Base-by-base conservation (phyloP, 805 yeast species). In the Metschnikowia noctiluminum region DNA sequence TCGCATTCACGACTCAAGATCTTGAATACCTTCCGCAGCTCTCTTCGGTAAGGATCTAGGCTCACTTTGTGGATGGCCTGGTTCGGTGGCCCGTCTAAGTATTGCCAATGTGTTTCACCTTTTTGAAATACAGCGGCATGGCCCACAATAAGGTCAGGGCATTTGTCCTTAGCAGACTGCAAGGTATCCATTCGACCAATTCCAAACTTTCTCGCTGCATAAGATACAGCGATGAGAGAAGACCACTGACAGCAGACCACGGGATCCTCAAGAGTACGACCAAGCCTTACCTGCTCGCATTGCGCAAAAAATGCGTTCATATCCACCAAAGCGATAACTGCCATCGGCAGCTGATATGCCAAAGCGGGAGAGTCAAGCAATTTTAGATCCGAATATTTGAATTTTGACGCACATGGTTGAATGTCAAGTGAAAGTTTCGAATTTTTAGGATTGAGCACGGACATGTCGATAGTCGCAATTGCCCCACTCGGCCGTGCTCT, bases 291-390 rank as follows among this genome's bases (percentile, higher is more conserved):
- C 56, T 86, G 92, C 60, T 94, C 97, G 30, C 85, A 94, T 62
- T 94, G 99, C 0, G 99, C 96, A 66, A 87, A 94, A 65, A 91
- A 94, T 11, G 98, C 97, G 68, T 94, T 96, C 59, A 89, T 79
- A 67, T 94, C 99, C 26, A 94, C 78, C 58, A 90, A 95, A 7
- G 86, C 90, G 35, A 94, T 79, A 26, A 87, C 86, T 0, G 96
- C 75, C 10, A 92, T 69, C 2, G 92, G 89, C 51, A 90, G 83
- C 7, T 60, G 57, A 62, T 79, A 83, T 2, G 94, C 71, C 11
- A 65, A 71, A 2, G 59, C 54, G 1, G 71, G 68, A 42, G 79
- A 73, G 42, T 74, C 70, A 13, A 87, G 65, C 39, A 73, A 77
- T 9, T 66, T 50, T 2, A 87, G 62, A 53, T 86, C 78, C 28